Evolutionary conservation across 805 yeast species (phyloP).

Genomic region (Dipodascus albidus): DNA sequence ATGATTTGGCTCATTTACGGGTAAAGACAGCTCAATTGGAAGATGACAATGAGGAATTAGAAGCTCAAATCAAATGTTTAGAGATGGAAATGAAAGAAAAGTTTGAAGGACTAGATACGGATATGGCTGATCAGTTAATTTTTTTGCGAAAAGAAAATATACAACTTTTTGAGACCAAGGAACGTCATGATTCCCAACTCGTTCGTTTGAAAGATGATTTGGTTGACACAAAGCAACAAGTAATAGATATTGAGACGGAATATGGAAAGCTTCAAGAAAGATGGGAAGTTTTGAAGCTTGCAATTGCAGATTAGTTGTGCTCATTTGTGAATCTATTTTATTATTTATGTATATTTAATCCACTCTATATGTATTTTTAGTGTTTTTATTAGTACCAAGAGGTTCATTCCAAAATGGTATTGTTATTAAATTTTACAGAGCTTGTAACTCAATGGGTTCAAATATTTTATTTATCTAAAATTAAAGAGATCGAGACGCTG

Average conservation of each 20-base stretch:
- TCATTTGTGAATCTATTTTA: no score
- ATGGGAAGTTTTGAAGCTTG: constrained; percentile 27
- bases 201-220: constrained; percentile 33
- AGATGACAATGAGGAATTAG: constrained; percentile 55
- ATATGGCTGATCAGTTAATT: constrained; percentile 37
- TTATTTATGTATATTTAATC: neutral
- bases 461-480: no score
- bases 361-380: neutral
- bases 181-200: constrained; percentile 43
- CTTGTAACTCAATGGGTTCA: no score
- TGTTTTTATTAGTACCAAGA: no score
- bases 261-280: constrained; percentile 22
- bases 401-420: no score
- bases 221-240: constrained; percentile 21
- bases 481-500: no score
- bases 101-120: constrained; percentile 4
- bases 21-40: constrained; percentile 60
- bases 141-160: constrained; percentile 48
- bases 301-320: constrained; percentile 13
- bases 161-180: constrained; percentile 56
- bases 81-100: constrained; percentile 3
- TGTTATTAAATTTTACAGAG: no score
- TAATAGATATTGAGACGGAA: constrained; percentile 18
- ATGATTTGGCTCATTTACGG: constrained; percentile 74
- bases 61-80: constrained; percentile 23